Evolutionary conservation across 2,329 filamentous ascomycete species (phyloP), one percentile per base, ranked within the genome.

Genomic region (Trichoderma atroviride): DNA sequence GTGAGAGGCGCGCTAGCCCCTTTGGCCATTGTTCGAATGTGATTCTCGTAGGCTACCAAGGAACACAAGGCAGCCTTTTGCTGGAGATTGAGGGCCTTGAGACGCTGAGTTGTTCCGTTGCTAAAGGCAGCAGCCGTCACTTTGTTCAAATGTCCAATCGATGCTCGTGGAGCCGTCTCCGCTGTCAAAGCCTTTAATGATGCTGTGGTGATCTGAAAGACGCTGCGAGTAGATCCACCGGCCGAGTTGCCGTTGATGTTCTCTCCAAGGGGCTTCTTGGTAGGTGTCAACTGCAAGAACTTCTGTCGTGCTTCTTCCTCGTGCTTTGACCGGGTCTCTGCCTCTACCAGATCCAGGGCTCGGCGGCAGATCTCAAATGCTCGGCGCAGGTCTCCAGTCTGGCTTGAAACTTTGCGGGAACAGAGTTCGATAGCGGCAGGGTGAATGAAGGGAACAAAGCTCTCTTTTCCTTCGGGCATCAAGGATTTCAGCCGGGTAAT

Each of bases 51-150:
- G 2, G 93, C 93, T 50, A 95, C 86, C 16, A 99, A 85, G 0
- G 95, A 89, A 81, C 96, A 99, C 11, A 99, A 85, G 0, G 95
- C 94, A 4, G 95, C 96, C 79, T 97, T 98, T 79, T 99, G 96
- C 78, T 99, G 96, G 2, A 99, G 86, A 78, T 98, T 99, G 69
- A 99, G 87, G 5, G 90, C 89, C 79, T 92, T 91, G 16, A 99
- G 88, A 69, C 96, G 89, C 74, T 97, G 93, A 14, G 86, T 88
- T 1, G 94, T 92, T 43, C 94, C 94, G 74, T 97, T 95, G 78
- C 92, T 93, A 79, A 99, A 97, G 1, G 93, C 92, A 4, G 93
- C 89, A 0, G 94, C 89, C 0, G 96, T 97, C 71, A 98, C 91
- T 75, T 93, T 94, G 77, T 96, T 97, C 75, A 99, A 88, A 78